Conservation (phyloP, 305 asterid genomes). For the Fraxinus sp. region DNA sequence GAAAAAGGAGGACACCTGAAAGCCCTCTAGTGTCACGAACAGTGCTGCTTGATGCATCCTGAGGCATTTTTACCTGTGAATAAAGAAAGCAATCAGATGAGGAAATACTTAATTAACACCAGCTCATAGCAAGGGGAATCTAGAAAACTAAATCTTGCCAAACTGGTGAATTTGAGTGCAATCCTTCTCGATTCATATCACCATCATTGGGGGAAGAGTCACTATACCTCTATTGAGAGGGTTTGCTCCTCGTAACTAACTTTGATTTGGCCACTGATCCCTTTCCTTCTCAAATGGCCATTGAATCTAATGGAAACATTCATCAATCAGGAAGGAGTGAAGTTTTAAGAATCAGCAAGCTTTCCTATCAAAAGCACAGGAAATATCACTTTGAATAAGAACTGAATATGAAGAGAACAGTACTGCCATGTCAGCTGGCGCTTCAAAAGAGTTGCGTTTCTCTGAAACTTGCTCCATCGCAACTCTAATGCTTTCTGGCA, state of each 20-base stretch:
- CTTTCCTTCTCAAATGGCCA: slow-evolving; percentile 86
- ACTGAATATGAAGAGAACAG: slow-evolving; percentile 23
- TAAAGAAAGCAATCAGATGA: slow-evolving; percentile 20
- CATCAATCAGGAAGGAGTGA: slow-evolving; percentile 24
- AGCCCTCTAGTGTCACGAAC: slow-evolving; percentile 95
- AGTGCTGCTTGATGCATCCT: slow-evolving; percentile 79
- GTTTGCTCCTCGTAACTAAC: slow-evolving; percentile 79
- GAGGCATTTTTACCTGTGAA: slow-evolving; percentile 89
- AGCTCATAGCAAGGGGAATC: background rate
- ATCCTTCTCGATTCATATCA: slow-evolving; percentile 4
- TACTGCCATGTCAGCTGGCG: slow-evolving; percentile 93
- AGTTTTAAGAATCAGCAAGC: slow-evolving; percentile 14
- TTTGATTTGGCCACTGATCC: slow-evolving; percentile 75
- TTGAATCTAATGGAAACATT: slow-evolving; percentile 58
- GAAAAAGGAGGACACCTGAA: slow-evolving; percentile 58
- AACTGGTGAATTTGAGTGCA: background rate
- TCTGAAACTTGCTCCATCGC: slow-evolving; percentile 64
- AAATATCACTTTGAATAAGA: slow-evolving; percentile 14
- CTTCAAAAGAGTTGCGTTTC: slow-evolving; percentile 66
- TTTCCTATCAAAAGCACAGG: slow-evolving; percentile 6
- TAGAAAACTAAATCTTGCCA: slow-evolving; percentile 3
- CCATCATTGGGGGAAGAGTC: slow-evolving; percentile 5
- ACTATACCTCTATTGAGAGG: slow-evolving; percentile 79
- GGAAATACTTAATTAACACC: slow-evolving; percentile 13
- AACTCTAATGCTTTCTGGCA: slow-evolving; percentile 55